Conservation (phyloP, 805 yeast genomes). For the Kluyveromyces aestuarii region DNA sequence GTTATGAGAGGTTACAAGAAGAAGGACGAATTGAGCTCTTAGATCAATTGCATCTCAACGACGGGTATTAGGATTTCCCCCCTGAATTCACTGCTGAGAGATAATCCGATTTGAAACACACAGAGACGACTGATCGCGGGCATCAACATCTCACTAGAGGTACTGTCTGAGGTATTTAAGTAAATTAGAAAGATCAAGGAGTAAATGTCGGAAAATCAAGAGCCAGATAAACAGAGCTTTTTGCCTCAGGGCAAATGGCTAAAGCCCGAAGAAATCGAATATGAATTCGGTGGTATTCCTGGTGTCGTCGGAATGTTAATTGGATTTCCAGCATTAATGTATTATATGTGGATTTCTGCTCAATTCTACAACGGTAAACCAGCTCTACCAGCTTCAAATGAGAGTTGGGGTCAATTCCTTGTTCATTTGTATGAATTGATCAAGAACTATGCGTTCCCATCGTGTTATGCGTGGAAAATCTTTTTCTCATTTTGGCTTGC, state of each 20-base stretch:
- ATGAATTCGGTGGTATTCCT: slow-evolving; percentile 87
- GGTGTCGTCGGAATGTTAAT: slow-evolving; percentile 89
- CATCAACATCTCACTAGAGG: no score
- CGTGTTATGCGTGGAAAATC: slow-evolving; percentile 52
- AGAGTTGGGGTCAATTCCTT: slow-evolving; percentile 42
- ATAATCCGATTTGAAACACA: no score
- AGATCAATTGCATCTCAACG: no score
- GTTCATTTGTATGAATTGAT: slow-evolving; percentile 37
- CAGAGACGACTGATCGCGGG: no score
- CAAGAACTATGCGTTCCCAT: slow-evolving; percentile 48
- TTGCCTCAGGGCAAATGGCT: slow-evolving; percentile 33
- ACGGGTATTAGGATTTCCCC: no score
- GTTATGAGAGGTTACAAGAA: no score
- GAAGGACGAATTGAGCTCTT: no score
- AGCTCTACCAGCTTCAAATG: slow-evolving; percentile 61
- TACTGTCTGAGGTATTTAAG: neutral
- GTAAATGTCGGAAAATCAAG: neutral
- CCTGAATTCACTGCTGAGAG: no score
- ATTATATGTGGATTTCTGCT: slow-evolving; percentile 92
- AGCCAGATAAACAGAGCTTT: slow-evolving; percentile 5
- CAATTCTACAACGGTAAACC: slow-evolving; percentile 66
- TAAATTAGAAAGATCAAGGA: neutral
- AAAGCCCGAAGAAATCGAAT: slow-evolving; percentile 49
- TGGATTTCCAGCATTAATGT: slow-evolving; percentile 91
- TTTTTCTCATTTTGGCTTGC: slow-evolving; percentile 60